Evolutionary conservation across 768 basidiomycete species (phyloP).

Genomic region (Amanita rubescens): DNA sequence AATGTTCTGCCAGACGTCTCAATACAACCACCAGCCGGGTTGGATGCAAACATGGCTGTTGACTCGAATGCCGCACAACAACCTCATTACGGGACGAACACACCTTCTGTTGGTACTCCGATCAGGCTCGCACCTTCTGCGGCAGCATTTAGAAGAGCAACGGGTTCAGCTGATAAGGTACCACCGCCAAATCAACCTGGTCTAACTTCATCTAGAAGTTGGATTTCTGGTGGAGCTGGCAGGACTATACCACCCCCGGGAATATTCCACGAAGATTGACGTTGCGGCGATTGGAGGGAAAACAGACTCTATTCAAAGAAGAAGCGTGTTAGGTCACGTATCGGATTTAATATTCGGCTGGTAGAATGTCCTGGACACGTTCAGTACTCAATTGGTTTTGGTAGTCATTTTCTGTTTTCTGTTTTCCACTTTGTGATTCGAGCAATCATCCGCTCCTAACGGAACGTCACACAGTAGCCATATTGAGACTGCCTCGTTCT

Average conservation of each 20-base stretch:
- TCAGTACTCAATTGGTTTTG: too few species aligned
- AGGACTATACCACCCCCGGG: not conserved
- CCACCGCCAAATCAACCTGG: not conserved
- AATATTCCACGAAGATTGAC: not conserved
- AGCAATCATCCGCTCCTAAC: too few species aligned
- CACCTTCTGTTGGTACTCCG: slow-evolving; percentile 57
- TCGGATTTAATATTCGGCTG: slow-evolving; percentile 80
- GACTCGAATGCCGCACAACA: slow-evolving; percentile 25
- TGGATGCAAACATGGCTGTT: slow-evolving; percentile 38
- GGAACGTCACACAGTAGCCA: not conserved
- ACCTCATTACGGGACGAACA: slow-evolving; percentile 14
- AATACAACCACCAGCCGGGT: slow-evolving; percentile 11
- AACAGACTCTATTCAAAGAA: slow-evolving; percentile 28
- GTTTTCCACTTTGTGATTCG: too few species aligned
- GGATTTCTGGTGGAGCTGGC: not conserved
- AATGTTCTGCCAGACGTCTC: slow-evolving; percentile 11
- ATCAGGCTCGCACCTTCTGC: slow-evolving; percentile 65
- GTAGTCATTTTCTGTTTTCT: slow-evolving; percentile 99
- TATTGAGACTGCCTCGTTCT: not conserved
- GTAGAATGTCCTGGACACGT: slow-evolving; percentile 25
- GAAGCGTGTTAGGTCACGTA: slow-evolving; percentile 64
- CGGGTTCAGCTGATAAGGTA: slow-evolving; percentile 10
- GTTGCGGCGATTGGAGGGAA: not conserved
- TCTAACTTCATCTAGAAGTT: slow-evolving; percentile 6
- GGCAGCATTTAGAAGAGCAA: slow-evolving; percentile 58